phyloP scores from a whole-genome alignment of 768 basidiomycete species.

The Rhodocollybia butyracea region DNA sequence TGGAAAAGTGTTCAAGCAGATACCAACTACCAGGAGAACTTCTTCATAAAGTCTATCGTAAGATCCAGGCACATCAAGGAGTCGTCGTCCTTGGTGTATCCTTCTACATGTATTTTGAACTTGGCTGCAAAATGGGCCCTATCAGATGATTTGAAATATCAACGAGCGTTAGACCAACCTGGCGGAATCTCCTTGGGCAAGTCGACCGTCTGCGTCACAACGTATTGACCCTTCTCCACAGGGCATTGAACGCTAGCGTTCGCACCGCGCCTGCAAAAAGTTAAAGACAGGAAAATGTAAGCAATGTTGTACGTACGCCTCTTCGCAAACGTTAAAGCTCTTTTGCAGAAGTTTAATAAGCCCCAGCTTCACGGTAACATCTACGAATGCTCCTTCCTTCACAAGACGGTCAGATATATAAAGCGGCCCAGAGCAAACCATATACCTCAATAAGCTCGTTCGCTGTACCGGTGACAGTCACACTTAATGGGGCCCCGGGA shows the following conservation, averaged over 20 bases:
- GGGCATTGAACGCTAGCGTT: slow-evolving; percentile 84
- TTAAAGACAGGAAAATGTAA: background rate
- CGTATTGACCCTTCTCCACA: slow-evolving; percentile 65
- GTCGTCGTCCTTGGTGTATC: slow-evolving; percentile 68
- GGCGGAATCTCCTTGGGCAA: slow-evolving; percentile 91
- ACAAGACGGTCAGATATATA: background rate
- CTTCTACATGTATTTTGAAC: slow-evolving; percentile 68
- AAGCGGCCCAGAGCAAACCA: background rate
- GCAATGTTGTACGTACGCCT: slow-evolving; percentile 66
- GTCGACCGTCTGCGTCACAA: slow-evolving; percentile 77
- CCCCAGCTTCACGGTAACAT: slow-evolving; percentile 92
- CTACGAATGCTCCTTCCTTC: slow-evolving; percentile 88
- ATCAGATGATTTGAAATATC: slow-evolving; percentile 1
- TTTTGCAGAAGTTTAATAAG: slow-evolving; percentile 85
- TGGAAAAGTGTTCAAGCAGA: no score
- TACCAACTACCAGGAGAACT: slow-evolving; percentile 29
- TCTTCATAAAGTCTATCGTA: slow-evolving; percentile 69
- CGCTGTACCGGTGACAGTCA: slow-evolving; percentile 68
- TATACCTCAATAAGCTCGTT: slow-evolving; percentile 62
- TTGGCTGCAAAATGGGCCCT: slow-evolving; percentile 59
- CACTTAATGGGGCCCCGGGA: slow-evolving; percentile 86
- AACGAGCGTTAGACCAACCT: slow-evolving; percentile 36
- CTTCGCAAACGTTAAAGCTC: slow-evolving; percentile 85
- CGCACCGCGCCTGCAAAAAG: slow-evolving; percentile 55
- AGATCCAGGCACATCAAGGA: slow-evolving; percentile 81